These are phyloP conservation scores for Podila minutissima DNA, from an alignment of 192 early-diverging fungal species.

Conservation along the genomic window DNA sequence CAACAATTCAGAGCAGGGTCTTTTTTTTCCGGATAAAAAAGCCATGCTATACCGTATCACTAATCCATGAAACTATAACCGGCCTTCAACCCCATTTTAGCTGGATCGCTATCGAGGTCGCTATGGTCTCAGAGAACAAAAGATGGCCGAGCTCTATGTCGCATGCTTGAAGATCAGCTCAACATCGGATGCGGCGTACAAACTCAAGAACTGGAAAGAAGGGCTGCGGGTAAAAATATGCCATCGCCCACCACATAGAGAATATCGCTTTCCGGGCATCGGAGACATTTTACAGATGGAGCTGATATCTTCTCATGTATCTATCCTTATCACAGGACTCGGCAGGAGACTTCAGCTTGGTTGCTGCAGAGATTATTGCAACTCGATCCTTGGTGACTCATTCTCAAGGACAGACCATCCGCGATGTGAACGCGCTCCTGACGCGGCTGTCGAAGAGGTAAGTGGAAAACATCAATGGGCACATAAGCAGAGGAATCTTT, in stretches of 20 bases:
- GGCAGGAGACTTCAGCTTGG: conserved; percentile 71
- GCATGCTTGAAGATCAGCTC: conserved; percentile 64
- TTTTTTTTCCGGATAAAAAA: background rate
- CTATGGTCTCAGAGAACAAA: conserved; percentile 76
- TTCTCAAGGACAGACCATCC: conserved; percentile 62
- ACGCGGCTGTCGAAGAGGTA: conserved; percentile 39
- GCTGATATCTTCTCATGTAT: no score
- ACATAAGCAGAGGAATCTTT: no score
- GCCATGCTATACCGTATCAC: background rate
- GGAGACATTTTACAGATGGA: no score
- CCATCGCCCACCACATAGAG: no score
- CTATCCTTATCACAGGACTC: conserved; percentile 48
- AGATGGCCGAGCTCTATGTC: conserved; percentile 72
- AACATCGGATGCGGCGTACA: conserved; percentile 67
- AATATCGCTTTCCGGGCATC: no score
- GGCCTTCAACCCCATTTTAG: conserved; percentile 8
- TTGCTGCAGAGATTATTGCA: conserved; percentile 57
- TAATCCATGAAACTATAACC: background rate
- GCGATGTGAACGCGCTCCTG: conserved; percentile 65
- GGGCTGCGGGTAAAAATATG: conserved; percentile 31
- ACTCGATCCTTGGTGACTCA: conserved; percentile 59
- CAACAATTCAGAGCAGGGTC: background rate
- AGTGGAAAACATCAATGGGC: background rate
- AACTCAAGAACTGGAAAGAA: conserved; percentile 69
- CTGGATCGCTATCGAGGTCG: conserved; percentile 64